These are phyloP conservation scores for Candida albicans DNA, from an alignment of 1,139 yeast species.

Conservation along the genomic window DNA sequence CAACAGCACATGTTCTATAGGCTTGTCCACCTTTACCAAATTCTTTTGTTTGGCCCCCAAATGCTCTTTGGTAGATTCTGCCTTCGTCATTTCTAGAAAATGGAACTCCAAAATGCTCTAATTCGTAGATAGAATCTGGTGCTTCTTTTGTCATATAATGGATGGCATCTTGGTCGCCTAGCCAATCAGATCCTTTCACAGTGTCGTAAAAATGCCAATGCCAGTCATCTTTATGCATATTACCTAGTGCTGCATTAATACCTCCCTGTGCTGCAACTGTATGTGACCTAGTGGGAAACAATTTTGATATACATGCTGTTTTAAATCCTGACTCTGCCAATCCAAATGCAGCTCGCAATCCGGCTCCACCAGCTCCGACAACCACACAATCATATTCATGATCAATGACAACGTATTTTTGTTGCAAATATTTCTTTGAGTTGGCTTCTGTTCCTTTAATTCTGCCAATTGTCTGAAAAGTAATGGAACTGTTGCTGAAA, in stretches of 20 bases:
- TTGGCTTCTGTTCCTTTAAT: conserved; percentile 50
- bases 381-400: conserved; percentile 98
- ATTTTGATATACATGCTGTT: conserved; percentile 94
- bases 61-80: conserved; percentile 96
- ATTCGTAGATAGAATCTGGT: conserved; percentile 89
- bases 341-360: conserved; percentile 96
- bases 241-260: conserved; percentile 95
- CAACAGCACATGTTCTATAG: conserved; percentile 98
- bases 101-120: conserved; percentile 98
- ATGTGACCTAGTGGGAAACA: conserved; percentile 97
- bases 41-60: conserved; percentile 96
- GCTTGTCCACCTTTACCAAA: conserved; percentile 99
- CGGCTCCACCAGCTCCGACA: conserved; percentile 99
- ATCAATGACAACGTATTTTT: conserved; percentile 86
- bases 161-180: conserved; percentile 98
- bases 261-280: conserved; percentile 99
- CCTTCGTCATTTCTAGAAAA: conserved; percentile 97
- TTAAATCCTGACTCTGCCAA: conserved; percentile 95
- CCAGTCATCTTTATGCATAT: conserved; percentile 98
- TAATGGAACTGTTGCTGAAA: neutral
- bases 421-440: conserved; percentile 53
- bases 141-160: conserved; percentile 99
- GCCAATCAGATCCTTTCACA: conserved; percentile 98
- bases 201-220: conserved; percentile 99
- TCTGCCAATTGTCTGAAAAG: conserved; percentile 39